Percentiles rank a stretch among this genome's conserved stretches.
phyloP scores from a whole-genome alignment of 1,139 yeast genomes.

The Meyerozyma elateridarum region DNA sequence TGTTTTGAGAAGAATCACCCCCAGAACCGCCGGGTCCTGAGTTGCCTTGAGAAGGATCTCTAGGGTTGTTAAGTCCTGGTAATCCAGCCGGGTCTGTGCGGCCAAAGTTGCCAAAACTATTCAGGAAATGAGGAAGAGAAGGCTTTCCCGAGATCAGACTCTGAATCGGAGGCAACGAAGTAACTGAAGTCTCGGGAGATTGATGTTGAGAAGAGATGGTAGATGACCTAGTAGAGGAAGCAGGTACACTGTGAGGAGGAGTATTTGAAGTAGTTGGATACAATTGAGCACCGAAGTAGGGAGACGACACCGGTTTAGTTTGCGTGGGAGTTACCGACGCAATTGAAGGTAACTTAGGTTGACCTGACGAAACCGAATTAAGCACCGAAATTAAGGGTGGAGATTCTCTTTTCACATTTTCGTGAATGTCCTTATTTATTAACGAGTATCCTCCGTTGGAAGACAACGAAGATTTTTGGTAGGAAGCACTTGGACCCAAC shows the following conservation, averaged over 20 bases:
- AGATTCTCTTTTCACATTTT: constrained; percentile 9
- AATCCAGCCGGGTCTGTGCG: background rate
- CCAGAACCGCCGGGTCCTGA: constrained; percentile 1
- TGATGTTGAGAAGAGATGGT: constrained; percentile 16
- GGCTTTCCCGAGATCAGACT: constrained; percentile 19
- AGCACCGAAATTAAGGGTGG: constrained; percentile 6
- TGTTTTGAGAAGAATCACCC: too few relatives aligned
- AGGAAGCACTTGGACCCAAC: constrained; percentile 43
- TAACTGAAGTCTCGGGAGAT: constrained; percentile 18
- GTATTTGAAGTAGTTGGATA: constrained; percentile 16
- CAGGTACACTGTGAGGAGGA: constrained; percentile 7
- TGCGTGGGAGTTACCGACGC: constrained; percentile 13
- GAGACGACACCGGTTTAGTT: constrained; percentile 22
- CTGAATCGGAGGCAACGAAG: constrained; percentile 36
- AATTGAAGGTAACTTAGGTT: constrained; percentile 31
- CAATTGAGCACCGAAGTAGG: constrained; percentile 45
- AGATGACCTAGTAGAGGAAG: constrained; percentile 11
- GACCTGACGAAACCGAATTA: background rate
- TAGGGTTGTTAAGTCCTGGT: background rate
- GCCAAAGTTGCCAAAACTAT: constrained; percentile 12
- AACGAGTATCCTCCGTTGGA: constrained; percentile 26
- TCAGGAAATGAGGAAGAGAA: constrained; percentile 26
- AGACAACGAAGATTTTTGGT: constrained; percentile 17
- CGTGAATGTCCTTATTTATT: constrained; percentile 18
- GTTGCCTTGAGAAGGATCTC: too few relatives aligned